Percentiles rank a stretch among this genome's conserved stretches.
phyloP scores from a whole-genome alignment of 1,284 basidiomycete genomes.

The Ustilago cynodontis region DNA sequence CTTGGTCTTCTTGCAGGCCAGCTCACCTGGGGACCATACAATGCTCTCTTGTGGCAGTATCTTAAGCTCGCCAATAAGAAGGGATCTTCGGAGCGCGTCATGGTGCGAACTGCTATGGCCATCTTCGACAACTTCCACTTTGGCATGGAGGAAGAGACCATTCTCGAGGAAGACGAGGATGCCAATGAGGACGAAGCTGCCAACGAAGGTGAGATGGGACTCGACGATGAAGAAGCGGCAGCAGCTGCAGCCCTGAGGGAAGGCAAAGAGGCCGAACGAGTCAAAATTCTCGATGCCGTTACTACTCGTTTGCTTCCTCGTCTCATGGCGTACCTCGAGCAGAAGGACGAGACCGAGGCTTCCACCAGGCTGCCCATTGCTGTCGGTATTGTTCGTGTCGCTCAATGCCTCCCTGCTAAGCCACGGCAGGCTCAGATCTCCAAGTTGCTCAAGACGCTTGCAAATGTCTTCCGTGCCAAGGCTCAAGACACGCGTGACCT shows the following conservation, averaged over 20 bases:
- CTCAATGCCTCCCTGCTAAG: constrained; percentile 81
- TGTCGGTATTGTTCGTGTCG: constrained; percentile 87
- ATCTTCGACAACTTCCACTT: constrained; percentile 95
- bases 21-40: constrained; percentile 84
- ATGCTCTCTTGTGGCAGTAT: constrained; percentile 84
- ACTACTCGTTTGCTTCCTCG: constrained; percentile 71
- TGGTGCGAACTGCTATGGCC: constrained; percentile 86
- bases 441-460: constrained; percentile 84
- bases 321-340: constrained; percentile 70
- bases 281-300: constrained; percentile 81
- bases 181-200: constrained; percentile 74
- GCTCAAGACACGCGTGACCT: constrained; percentile 94
- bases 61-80: constrained; percentile 80
- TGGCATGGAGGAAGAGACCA: constrained; percentile 54
- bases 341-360: constrained; percentile 82
- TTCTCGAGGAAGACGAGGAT: constrained; percentile 32
- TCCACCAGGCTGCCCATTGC: constrained; percentile 81
- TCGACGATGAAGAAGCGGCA: constrained; percentile 31
- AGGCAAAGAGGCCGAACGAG: constrained; percentile 37
- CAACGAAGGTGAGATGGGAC: constrained; percentile 61
- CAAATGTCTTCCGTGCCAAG: constrained; percentile 88
- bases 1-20: constrained; percentile 59
- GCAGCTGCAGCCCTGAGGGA: constrained; percentile 14
- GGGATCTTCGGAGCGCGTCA: constrained; percentile 82
- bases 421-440: constrained; percentile 76